Evolutionary conservation across 2,329 filamentous ascomycete species (phyloP).

Genomic region (Diaporthe sp.): DNA sequence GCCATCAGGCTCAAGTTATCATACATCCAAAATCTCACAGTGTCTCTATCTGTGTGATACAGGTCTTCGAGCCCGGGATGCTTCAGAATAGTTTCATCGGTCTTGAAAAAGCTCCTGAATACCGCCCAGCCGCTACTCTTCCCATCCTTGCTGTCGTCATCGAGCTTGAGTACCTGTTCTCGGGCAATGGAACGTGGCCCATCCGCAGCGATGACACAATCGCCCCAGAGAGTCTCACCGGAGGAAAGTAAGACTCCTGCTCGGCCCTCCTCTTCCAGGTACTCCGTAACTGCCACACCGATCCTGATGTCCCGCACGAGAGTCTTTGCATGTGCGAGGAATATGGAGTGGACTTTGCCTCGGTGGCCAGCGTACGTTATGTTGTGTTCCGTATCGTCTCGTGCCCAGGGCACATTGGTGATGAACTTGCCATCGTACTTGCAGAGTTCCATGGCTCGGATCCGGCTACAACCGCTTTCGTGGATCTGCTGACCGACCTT

Average conservation of each 20-base stretch:
- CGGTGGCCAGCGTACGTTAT: constrained; percentile 20
- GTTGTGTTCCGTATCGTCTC: background rate
- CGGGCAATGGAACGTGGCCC: background rate
- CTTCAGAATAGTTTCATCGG: background rate
- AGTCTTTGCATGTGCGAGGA: background rate
- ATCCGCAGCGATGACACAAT: background rate
- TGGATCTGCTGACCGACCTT: constrained; percentile 16
- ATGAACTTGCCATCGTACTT: constrained; percentile 6
- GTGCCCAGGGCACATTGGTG: constrained; percentile 1
- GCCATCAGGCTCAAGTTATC: background rate
- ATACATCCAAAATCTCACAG: background rate
- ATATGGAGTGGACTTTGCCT: constrained; percentile 20
- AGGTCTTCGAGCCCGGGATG: background rate
- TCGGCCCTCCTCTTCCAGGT: background rate
- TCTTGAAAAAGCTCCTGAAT: background rate
- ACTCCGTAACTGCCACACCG: background rate
- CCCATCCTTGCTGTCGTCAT: background rate
- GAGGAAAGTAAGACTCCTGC: background rate
- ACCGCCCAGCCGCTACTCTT: constrained; percentile 3
- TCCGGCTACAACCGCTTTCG: background rate
- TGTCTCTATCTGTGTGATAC: background rate
- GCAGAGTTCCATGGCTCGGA: constrained; percentile 17
- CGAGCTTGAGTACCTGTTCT: background rate
- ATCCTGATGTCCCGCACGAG: background rate
- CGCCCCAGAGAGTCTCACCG: background rate